A percentile compares a stretch with the other conserved stretches of the same genome.
phyloP scores from a whole-genome alignment of 1,139 yeast genomes.

The Geotrichum histeridarum region DNA sequence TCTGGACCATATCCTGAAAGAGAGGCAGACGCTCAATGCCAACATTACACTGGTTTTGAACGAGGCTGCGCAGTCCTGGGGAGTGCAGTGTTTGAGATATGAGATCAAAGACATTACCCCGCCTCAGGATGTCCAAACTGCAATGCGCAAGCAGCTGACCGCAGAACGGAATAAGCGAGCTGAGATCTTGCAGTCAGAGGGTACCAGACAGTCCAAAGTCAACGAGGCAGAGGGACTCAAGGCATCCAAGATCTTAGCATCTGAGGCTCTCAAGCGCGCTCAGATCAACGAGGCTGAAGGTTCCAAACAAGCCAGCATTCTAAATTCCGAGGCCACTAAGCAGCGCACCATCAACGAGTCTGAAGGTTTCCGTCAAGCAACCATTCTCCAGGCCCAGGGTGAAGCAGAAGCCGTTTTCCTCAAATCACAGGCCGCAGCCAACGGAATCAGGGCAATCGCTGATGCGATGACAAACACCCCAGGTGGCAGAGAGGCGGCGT shows the following conservation, averaged over 20 bases:
- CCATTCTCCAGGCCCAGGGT: slow-evolving; percentile 69
- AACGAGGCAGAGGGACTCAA: slow-evolving; percentile 81
- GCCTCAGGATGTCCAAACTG: slow-evolving; percentile 78
- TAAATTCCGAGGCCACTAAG: slow-evolving; percentile 66
- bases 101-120: slow-evolving; percentile 89
- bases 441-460: slow-evolving; percentile 61
- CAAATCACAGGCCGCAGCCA: slow-evolving; percentile 72
- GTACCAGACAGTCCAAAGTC: slow-evolving; percentile 70
- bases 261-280: slow-evolving; percentile 77
- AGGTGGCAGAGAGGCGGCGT: slow-evolving; percentile 70
- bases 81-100: slow-evolving; percentile 75
- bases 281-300: slow-evolving; percentile 82
- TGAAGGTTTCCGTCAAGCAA: slow-evolving; percentile 67
- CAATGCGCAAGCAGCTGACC: slow-evolving; percentile 85
- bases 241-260: slow-evolving; percentile 79
- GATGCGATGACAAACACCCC: slow-evolving; percentile 62
- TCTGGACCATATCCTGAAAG: slow-evolving; percentile 70
- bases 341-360: slow-evolving; percentile 61
- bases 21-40: slow-evolving; percentile 64
- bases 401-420: slow-evolving; percentile 63
- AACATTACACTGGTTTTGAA: slow-evolving; percentile 76
- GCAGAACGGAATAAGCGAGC: slow-evolving; percentile 86
- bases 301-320: slow-evolving; percentile 60
- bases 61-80: slow-evolving; percentile 85
- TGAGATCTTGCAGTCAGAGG: slow-evolving; percentile 81